Conservation (phyloP, 129 eudicot genomes). For the Flaveria ramosissima region DNA sequence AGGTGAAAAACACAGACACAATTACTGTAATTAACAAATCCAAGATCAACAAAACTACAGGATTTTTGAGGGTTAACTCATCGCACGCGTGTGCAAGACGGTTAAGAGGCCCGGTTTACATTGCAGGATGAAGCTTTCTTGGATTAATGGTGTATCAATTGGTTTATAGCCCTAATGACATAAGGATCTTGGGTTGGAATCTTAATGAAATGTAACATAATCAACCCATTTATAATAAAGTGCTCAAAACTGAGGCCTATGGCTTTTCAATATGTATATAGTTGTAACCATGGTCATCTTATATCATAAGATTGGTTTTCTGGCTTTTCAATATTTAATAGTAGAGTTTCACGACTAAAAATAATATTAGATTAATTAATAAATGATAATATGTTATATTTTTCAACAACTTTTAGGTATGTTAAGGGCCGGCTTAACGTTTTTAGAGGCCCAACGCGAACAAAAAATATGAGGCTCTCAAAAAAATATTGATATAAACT, state of each 20-base stretch:
- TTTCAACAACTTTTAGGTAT: too few species aligned
- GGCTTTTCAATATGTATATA: neutral
- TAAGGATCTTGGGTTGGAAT: conserved; percentile 8
- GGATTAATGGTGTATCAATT: conserved; percentile 8
- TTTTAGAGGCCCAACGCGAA: too few species aligned
- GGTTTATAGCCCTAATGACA: conserved; percentile 18
- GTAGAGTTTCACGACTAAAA: too few species aligned
- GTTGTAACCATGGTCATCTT: neutral
- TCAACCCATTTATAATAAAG: neutral
- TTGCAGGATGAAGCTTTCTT: conserved; percentile 19
- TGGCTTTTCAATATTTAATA: too few species aligned
- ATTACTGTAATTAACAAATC: neutral
- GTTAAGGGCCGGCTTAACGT: too few species aligned
- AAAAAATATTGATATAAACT: too few species aligned
- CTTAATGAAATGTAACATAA: conserved; percentile 10
- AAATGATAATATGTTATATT: too few species aligned
- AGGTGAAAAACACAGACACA: neutral
- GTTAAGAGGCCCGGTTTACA: neutral
- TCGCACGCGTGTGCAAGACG: neutral
- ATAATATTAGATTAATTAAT: too few species aligned
- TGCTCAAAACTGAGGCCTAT: neutral
- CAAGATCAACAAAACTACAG: neutral
- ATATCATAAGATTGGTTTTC: neutral
- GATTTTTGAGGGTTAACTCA: neutral
- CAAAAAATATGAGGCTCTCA: too few species aligned